Base-by-base conservation (phyloP, 169 alveolate species). In the Eimeria acervulina region DNA sequence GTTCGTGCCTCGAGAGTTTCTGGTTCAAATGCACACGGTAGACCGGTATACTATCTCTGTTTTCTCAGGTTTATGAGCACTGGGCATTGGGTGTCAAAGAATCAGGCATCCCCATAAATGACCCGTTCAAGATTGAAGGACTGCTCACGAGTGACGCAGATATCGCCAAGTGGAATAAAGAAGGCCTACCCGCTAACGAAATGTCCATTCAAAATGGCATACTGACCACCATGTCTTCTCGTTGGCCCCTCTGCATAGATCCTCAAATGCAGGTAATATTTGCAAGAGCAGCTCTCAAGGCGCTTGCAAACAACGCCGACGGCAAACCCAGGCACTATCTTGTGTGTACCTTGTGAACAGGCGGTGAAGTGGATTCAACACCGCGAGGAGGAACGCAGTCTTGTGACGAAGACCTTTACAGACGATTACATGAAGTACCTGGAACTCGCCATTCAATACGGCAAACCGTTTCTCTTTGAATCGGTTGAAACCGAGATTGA, bases 171-270 rank as follows among this genome's bases (percentile, higher is more conserved):
- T 99, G 99, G 99, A 98, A 98, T 51, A 98, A 98, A 40, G 99
- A 98, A 94, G 99, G 99, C 26, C 98, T 99, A 33, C 99, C 99
- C 33, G 97, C 98, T 36, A 99, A 99, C 90, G 99, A 99, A 91
- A 97, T 98, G 38, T 98, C 99, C 44, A 97, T 98, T 7, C 98
- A 99, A 95, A 98, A 98, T 72, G 99, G 99, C 97, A 98, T 99
- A 72, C 96, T 99, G 66, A 98, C 99, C 19, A 98, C 98, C 76
- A 97, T 98, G 95, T 98, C 99, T 10, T 90, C 97, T 21, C 98
- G 99, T 89, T 99, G 98, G 98, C 99, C 99, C 26, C 98, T 99
- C 7, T 98, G 99, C 81, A 98, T 99, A 51, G 99, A 99, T 94
- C 99, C 99, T 0, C 98, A 98, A 95, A 97, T 98, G 97, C 97